Base-by-base conservation (phyloP, 306 rosid species). In the Citrullus mucosospermus region DNA sequence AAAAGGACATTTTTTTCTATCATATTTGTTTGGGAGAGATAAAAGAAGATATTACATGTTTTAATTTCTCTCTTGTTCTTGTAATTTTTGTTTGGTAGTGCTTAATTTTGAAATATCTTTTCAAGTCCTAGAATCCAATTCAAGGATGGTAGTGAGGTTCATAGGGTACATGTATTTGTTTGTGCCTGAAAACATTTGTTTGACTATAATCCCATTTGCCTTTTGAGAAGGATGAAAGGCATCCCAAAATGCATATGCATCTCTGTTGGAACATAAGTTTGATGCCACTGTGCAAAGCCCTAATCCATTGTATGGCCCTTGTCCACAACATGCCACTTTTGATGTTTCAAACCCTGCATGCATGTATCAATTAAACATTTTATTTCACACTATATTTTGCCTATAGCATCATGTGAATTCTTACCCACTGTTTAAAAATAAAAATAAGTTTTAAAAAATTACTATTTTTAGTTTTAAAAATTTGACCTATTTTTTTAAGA, bases 261-360 rank as follows among this genome's bases (percentile, higher is more conserved):
- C 79, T 76, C 97, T 87, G 70, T 93, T 78, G 0, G 90, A 87
- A 69, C 97, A 93, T 77, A 93, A 28, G 75, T 85, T 90, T 0
- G 97, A 93, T 15, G 57, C 79, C 30, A 2, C 25, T 0, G 93
- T 93, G 86, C 97, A 93, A 6, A 90, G 78, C 50, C 96, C 93
- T 0, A 93, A 0, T 2, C 96, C 97, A 74, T 93, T 93, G 44
- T 81, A 88, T 6, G 89, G 92, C 79, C 97, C 96, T 83, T 92
- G 96, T n/a, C 97, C 97, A 6, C 96, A 92, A 57, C 97, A 92
- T 18, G 97, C 97, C 76, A 87, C 22, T 84, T 90, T 85, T 38
- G 96, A 86, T 48, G 96, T 85, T 3, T 66, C 18, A 82, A 92
- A 92, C 54, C 97, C 97, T 91, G 84, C 82, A 48, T 32, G 3